phyloP scores from a whole-genome alignment of 2,329 filamentous ascomycete species.

The Phialemonium atrogriseum region DNA sequence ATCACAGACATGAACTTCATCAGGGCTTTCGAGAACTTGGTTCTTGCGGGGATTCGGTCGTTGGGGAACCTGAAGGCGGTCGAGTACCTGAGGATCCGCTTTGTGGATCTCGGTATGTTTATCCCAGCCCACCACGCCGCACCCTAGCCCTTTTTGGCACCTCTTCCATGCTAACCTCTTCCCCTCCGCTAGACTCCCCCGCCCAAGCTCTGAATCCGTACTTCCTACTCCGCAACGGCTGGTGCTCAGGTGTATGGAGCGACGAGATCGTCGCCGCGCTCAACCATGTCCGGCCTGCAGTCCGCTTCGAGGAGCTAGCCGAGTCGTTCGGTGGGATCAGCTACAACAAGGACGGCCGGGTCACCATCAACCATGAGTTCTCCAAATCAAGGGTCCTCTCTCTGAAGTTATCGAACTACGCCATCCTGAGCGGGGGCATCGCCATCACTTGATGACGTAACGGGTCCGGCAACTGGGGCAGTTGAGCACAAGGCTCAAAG shows the following conservation, averaged over 20 bases:
- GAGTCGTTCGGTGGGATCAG: slow-evolving; percentile 55
- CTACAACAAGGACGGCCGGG: slow-evolving; percentile 50
- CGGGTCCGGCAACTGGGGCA: too few species aligned
- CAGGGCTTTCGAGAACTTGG: slow-evolving; percentile 59
- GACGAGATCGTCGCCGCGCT: slow-evolving; percentile 56
- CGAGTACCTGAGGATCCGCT: slow-evolving; percentile 60
- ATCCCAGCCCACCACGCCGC: not conserved
- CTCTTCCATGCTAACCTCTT: slow-evolving; percentile 3
- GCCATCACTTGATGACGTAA: slow-evolving; percentile 18
- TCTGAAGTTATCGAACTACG: slow-evolving; percentile 50
- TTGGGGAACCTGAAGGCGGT: slow-evolving; percentile 51
- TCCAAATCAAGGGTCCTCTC: slow-evolving; percentile 44
- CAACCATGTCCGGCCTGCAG: slow-evolving; percentile 46
- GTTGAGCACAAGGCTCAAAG: too few species aligned
- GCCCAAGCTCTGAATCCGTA: slow-evolving; percentile 65
- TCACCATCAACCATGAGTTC: slow-evolving; percentile 48
- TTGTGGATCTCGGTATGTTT: slow-evolving; percentile 58
- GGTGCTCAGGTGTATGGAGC: slow-evolving; percentile 66
- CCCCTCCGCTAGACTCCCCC: slow-evolving; percentile 47
- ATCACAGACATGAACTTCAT: slow-evolving; percentile 69
- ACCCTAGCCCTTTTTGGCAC: not conserved
- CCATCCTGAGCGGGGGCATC: slow-evolving; percentile 34
- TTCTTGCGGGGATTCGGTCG: slow-evolving; percentile 54
- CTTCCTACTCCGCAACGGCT: slow-evolving; percentile 53
- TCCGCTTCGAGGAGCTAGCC: slow-evolving; percentile 51